Evolutionary conservation across 495 filamentous ascomycete genomes (phyloP).

Genomic region (Rhypophila decipiens): DNA sequence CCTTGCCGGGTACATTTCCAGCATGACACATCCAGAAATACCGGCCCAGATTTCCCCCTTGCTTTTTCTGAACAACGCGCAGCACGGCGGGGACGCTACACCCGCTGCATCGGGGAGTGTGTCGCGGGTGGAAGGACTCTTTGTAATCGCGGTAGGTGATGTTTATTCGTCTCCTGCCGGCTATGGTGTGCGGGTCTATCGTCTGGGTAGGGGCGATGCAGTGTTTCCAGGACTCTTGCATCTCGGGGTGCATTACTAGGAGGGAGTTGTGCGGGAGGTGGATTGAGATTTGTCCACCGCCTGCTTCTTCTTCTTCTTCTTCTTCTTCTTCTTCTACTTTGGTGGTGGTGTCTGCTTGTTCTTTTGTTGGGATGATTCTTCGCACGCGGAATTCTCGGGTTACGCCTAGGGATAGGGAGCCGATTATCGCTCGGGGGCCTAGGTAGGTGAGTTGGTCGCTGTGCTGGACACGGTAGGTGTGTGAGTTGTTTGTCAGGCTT

Average conservation of each 20-base stretch:
- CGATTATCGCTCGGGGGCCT: conserved; percentile 81
- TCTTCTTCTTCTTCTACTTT: conserved; percentile 11
- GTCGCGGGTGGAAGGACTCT: conserved; percentile 62
- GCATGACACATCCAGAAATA: conserved; percentile 96
- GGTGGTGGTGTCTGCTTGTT: conserved; percentile 41
- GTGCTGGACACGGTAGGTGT: conserved; percentile 36
- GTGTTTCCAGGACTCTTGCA: conserved; percentile 80
- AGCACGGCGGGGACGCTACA: conserved; percentile 64
- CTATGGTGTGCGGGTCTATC: conserved; percentile 75
- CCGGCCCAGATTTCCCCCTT: conserved; percentile 57
- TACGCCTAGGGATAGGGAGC: conserved; percentile 83
- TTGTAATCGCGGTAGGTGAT: conserved; percentile 90
- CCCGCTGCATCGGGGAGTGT: conserved; percentile 60
- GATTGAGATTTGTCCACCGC: conserved; percentile 78
- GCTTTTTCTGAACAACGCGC: conserved; percentile 67
- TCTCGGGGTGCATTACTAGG: conserved; percentile 89
- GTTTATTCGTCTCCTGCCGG: conserved; percentile 77
- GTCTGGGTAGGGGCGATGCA: conserved; percentile 64
- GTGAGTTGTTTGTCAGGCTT: background rate
- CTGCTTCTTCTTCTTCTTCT: background rate
- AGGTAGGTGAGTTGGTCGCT: conserved; percentile 90
- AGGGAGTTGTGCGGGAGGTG: conserved; percentile 92
- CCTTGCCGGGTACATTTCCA: conserved; percentile 66
- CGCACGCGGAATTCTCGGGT: conserved; percentile 85
- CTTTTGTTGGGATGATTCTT: conserved; percentile 60